A percentile compares a stretch with the other conserved stretches of the same genome.
Conservation (phyloP, 202 grass and related monocot species). For the Miscanthus sacchariflorus region DNA sequence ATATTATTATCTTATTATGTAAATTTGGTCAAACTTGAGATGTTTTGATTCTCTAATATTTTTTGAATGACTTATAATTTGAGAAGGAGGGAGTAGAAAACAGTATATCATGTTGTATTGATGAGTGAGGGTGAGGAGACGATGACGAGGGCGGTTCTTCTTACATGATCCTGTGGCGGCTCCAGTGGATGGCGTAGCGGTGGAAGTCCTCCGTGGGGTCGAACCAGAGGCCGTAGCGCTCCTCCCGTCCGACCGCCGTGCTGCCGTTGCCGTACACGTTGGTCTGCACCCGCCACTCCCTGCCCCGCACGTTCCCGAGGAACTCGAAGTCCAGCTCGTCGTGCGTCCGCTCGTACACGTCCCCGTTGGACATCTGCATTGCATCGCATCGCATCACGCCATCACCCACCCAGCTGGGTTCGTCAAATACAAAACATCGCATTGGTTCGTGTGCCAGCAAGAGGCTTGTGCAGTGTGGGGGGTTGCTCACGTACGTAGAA, state of each 20-base stretch:
- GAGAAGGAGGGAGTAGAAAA: not conserved
- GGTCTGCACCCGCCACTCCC: slow-evolving; percentile 93
- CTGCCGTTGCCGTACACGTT: slow-evolving; percentile 93
- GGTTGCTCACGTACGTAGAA: slow-evolving; percentile 70
- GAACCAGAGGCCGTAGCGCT: slow-evolving; percentile 87
- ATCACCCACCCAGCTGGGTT: no score
- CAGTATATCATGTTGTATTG: not conserved
- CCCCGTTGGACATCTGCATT: slow-evolving; percentile 77
- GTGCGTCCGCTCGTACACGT: slow-evolving; percentile 84
- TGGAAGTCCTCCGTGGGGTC: slow-evolving; percentile 82
- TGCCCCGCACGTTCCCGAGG: slow-evolving; percentile 76
- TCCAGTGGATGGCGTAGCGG: slow-evolving; percentile 85
- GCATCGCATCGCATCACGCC: no score
- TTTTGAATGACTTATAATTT: no score
- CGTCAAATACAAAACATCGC: no score
- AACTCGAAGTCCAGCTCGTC: slow-evolving; percentile 98
- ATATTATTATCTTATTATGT: no score
- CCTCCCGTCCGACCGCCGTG: slow-evolving; percentile 77
- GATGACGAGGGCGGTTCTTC: not conserved
- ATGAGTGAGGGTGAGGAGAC: not conserved
- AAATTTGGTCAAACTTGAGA: no score
- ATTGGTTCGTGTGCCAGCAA: not conserved
- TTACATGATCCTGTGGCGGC: slow-evolving; percentile 66
- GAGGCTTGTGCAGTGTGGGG: not conserved
- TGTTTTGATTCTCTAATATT: no score